Percentiles rank a stretch among this genome's conserved stretches.
Evolutionary conservation across 2,329 filamentous ascomycete genomes (phyloP).

Genomic region (Fusarium clavum): DNA sequence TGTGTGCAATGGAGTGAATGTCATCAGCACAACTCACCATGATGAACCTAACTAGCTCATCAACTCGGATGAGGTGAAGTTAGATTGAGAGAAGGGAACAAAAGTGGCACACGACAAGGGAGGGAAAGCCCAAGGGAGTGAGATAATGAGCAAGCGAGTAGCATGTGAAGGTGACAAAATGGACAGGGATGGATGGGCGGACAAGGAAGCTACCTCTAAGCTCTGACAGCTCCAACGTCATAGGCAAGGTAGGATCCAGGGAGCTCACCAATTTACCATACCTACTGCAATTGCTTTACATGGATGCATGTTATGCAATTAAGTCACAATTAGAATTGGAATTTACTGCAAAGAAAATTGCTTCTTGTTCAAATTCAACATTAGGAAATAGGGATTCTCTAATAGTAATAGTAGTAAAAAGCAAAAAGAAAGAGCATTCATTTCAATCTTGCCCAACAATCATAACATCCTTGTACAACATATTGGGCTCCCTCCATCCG

Average conservation of each 20-base stretch:
- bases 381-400: conserved; percentile 11
- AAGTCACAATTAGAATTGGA: neutral
- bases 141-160: conserved; percentile 4
- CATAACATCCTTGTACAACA: conserved; percentile 24
- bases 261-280: neutral
- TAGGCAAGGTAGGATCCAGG: conserved; percentile 3
- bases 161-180: conserved; percentile 40
- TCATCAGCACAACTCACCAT: conserved; percentile 34
- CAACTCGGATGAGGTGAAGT: conserved; percentile 9
- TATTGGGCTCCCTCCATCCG: conserved; percentile 3
- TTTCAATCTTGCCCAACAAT: conserved; percentile 40
- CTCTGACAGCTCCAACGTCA: conserved; percentile 40
- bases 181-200: neutral
- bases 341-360: neutral
- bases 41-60: conserved; percentile 12
- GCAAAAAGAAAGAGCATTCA: conserved; percentile 20
- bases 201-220: conserved; percentile 11
- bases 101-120: conserved; percentile 8
- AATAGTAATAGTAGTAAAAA: conserved; percentile 12
- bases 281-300: neutral
- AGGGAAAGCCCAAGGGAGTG: conserved; percentile 11
- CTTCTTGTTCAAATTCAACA: neutral
- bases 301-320: neutral
- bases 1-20: neutral
- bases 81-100: conserved; percentile 13